Evolutionary conservation across 805 yeast species (phyloP).

Genomic region (Metschnikowia shivogae): DNA sequence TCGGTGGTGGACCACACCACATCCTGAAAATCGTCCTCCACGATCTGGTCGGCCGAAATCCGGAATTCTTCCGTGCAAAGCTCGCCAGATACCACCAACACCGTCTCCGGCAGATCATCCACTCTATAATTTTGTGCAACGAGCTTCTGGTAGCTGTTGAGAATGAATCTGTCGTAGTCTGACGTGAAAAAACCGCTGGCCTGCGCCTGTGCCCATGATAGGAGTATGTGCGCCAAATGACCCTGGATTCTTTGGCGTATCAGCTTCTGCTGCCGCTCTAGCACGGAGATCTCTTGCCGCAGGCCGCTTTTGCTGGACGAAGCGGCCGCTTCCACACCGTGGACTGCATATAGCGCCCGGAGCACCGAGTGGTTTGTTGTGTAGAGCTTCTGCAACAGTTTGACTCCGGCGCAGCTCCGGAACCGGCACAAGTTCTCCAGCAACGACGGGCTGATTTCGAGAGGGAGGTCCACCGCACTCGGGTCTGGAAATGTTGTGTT

Average conservation of each 20-base stretch:
- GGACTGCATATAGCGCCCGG: conserved; percentile 14
- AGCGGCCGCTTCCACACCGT: conserved; percentile 1
- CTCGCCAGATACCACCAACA: conserved; percentile 26
- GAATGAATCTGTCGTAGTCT: conserved; percentile 22
- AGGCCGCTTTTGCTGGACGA: conserved; percentile 2
- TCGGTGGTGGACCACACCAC: conserved; percentile 25
- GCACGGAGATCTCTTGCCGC: conserved; percentile 3
- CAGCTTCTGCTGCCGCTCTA: conserved; percentile 18
- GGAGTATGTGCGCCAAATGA: conserved; percentile 20
- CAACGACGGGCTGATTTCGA: conserved; percentile 2
- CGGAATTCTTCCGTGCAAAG: conserved; percentile 32
- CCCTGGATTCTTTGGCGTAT: conserved; percentile 17
- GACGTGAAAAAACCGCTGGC: conserved; percentile 2
- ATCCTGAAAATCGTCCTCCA: conserved; percentile 10
- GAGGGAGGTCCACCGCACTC: background rate
- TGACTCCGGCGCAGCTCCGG: conserved; percentile 16
- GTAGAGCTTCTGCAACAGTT: conserved; percentile 19
- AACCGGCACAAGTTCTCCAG: conserved; percentile 16
- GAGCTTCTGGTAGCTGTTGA: conserved; percentile 15
- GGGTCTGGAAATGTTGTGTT: conserved; percentile 5
- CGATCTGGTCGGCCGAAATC: conserved; percentile 13
- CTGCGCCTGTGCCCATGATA: conserved; percentile 10
- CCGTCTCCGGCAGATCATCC: conserved; percentile 14
- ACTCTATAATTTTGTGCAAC: conserved; percentile 5
- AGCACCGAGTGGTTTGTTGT: conserved; percentile 21